phyloP scores from a whole-genome alignment of 306 rosid genomes.

The Biancaea sappan region DNA sequence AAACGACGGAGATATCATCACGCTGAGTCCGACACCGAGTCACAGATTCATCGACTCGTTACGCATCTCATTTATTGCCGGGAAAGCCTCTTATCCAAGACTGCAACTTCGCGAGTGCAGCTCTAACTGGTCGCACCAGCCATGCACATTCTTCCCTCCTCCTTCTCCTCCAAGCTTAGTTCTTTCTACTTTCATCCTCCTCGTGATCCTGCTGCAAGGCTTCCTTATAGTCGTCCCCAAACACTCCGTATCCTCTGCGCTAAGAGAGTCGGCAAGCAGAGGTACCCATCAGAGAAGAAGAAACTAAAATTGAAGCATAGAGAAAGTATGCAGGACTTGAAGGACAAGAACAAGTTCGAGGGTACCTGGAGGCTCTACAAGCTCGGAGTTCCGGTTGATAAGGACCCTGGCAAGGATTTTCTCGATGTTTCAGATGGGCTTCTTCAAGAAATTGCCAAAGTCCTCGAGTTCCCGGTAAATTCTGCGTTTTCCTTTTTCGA shows the following conservation, averaged over 20 bases:
- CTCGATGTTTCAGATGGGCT: constrained; percentile 66
- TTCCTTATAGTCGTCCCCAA: constrained; percentile 37
- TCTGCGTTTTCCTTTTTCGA: neutral
- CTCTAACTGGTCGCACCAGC: neutral
- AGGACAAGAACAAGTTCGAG: constrained; percentile 50
- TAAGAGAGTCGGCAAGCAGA: constrained; percentile 76
- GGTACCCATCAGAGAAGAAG: constrained; percentile 96
- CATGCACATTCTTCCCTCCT: constrained; percentile 62
- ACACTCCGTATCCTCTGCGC: constrained; percentile 48
- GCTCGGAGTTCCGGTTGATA: constrained; percentile 67
- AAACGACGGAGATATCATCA: neutral
- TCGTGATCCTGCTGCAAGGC: constrained; percentile 1
- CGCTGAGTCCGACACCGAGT: neutral
- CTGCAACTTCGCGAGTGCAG: neutral
- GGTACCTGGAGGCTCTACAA: constrained; percentile 86
- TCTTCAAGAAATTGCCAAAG: constrained; percentile 72
- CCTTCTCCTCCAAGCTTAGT: constrained; percentile 38
- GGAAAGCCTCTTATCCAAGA: constrained; percentile 32
- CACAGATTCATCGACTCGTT: neutral
- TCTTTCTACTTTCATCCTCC: constrained; percentile 32
- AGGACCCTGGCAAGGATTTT: constrained; percentile 89
- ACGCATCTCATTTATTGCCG: neutral
- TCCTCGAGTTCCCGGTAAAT: constrained; percentile 75
- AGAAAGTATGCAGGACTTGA: constrained; percentile 43
- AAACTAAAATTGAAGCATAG: constrained; percentile 62